phyloP scores from a whole-genome alignment of 108 stramenopile species.

The Fistulifera pelliculosa region DNA sequence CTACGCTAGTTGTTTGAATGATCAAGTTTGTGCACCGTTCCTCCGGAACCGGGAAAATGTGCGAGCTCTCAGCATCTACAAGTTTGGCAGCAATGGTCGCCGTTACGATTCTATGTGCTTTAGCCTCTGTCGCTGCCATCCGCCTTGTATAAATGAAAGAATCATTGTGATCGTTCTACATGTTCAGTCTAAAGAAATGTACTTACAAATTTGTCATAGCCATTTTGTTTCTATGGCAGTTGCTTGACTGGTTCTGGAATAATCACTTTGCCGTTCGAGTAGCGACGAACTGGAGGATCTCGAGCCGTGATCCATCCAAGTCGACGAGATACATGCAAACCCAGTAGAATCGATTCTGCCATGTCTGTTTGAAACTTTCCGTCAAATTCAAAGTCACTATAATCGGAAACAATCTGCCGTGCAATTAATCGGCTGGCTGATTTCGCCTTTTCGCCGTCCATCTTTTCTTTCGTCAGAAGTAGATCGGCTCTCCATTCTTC shows the following conservation, averaged over 20 bases:
- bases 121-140: too few species aligned
- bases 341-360: conserved; percentile 33
- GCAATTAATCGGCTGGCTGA: conserved; percentile 39
- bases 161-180: too few species aligned
- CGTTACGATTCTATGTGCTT: too few species aligned
- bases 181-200: too few species aligned
- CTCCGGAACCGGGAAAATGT: too few species aligned
- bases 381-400: conserved; percentile 6
- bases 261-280: conserved; percentile 31
- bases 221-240: too few species aligned
- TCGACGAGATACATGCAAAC: conserved; percentile 20
- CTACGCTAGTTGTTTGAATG: too few species aligned
- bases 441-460: conserved; percentile 19
- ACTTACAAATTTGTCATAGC: too few species aligned
- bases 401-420: conserved; percentile 27
- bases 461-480: conserved; percentile 21
- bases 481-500: conserved; percentile 40
- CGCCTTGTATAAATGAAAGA: too few species aligned
- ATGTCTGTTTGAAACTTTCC: conserved; percentile 35
- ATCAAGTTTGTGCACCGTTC: too few species aligned
- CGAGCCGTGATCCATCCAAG: conserved; percentile 31
- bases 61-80: too few species aligned
- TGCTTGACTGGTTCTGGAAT: conserved; percentile 7
- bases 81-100: too few species aligned
- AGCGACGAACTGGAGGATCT: conserved; percentile 23